Base-by-base conservation (phyloP, 2,329 filamentous ascomycete genomes). In the Sclerotinia trifoliorum region DNA sequence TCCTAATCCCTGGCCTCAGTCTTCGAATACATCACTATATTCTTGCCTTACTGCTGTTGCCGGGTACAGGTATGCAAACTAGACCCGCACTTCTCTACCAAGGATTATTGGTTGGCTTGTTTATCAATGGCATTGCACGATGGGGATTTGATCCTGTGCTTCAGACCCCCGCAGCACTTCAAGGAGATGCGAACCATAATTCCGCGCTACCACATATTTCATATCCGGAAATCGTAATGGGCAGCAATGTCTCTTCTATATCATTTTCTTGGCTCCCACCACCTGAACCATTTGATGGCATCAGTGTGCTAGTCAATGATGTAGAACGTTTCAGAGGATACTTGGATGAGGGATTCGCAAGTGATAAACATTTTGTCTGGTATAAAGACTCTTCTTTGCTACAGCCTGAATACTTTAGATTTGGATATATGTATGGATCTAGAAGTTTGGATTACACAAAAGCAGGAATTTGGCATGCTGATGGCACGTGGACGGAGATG, bases 21-120 rank as follows among this genome's bases (percentile, higher is more conserved):
- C 84, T 99, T 62, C 89, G 95, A 46, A 93, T 99, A 68, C 95
- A 99, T 77, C 95, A 99, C 78, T 99, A 98, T 77, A 92, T 98
- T 72, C 83, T 98, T 5, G 93, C 90, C 1, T 85, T 99, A 19
- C 83, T 98, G 0, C 85, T 99, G 0, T 85, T 98, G 6, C 93
- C 94, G 0, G 95, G 94, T 0, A 98, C 95, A 0, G 89, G 88
- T 65, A 88, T 98, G 78, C 94, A 97, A 73, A 98, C 92, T 7
- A 87, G 95, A 0, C 91, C 92, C 0, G 90, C 89, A 0, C 82
- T 98, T 11, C 79, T 97, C 2, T 98, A 95, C 76, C 94, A 98
- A 78, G 95, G 95, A 15, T 82, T 99, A 1, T 83, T 99, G 0
- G 81, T 98, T 10, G 95, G 95, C 0, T 84, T 98, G 0, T 98